Evolutionary conservation across 1,139 yeast genomes (phyloP), one percentile per base, ranked within the genome.

Genomic region (Spathaspora sp.): DNA sequence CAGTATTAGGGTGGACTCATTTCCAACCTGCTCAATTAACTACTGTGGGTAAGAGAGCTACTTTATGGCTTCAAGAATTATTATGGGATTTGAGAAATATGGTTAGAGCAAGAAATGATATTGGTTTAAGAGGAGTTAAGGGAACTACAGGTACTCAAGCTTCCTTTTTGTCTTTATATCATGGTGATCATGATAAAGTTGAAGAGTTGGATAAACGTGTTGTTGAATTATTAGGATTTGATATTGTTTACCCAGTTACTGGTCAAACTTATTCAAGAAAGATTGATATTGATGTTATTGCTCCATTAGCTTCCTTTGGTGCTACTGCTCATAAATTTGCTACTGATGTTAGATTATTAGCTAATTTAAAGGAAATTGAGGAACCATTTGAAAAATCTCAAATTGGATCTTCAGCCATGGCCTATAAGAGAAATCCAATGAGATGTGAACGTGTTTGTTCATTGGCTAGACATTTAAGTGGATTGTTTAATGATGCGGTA

Each of bases 141-240:
- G 99, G 99, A 63, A 93, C 99, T 49, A 93, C 99, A 43, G 99
- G 99, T 68, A 93, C 99, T 43, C 99, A 93, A 73, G 99, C 89
- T 46, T 91, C 98, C 2, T 93, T 93, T 80, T 77, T 93, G 63
- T 81, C 98, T 15, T 79, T 93, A 60, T 93, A 91, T 82, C 95
- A 93, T 60, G 98, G 99, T 56, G 85, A 93, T 68, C 98, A 93
- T 69, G 97, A 88, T 64, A 90, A 89, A 74, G 98, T 93, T 54
- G 98, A 93, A 72, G 82, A 77, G 48, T 78, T 93, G 61, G 99
- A 93, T 68, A 84, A 86, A 64, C 84, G 90, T 58, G 97, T 95
- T 47, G 95, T 91, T 50, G 91, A 93, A 68, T 80, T 93, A 59
- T 77, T 91, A 54, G 99, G 98, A 3, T 93, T 95, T 61, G 95